These are phyloP conservation scores for Beauveria rudraprayagi DNA, from an alignment of 2,329 filamentous ascomycete genomes.

Conservation along the genomic window DNA sequence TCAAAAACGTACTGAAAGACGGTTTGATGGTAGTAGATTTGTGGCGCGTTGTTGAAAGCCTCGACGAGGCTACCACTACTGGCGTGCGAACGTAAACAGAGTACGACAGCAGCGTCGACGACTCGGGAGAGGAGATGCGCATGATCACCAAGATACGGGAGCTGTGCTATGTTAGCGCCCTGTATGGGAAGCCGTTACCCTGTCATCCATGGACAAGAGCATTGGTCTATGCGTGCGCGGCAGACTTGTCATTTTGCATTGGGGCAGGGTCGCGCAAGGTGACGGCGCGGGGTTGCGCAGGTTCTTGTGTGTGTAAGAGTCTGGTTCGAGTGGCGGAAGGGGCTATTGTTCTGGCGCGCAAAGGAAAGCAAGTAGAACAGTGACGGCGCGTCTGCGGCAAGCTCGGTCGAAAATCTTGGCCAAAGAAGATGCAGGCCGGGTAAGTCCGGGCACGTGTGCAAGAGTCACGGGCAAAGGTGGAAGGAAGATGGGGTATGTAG, in stretches of 20 bases:
- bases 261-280: background rate
- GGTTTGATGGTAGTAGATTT: background rate
- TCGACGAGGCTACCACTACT: background rate
- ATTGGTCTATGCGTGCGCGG: background rate
- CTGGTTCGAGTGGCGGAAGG: background rate
- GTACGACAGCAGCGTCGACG: no score
- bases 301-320: no score
- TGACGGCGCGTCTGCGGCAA: background rate
- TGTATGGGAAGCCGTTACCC: background rate
- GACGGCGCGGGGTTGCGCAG: no score
- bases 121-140: background rate
- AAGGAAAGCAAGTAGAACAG: no score
- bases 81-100: no score
- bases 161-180: background rate
- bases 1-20: background rate
- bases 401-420: no score
- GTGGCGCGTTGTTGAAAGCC: background rate
- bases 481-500: no score
- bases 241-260: background rate
- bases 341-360: background rate
- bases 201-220: background rate
- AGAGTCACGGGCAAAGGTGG: no score
- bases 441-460: background rate
- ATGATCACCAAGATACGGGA: background rate
- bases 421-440: background rate